Evolutionary conservation across 306 rosid species (phyloP).

Genomic region (Arachis stenosperma): DNA sequence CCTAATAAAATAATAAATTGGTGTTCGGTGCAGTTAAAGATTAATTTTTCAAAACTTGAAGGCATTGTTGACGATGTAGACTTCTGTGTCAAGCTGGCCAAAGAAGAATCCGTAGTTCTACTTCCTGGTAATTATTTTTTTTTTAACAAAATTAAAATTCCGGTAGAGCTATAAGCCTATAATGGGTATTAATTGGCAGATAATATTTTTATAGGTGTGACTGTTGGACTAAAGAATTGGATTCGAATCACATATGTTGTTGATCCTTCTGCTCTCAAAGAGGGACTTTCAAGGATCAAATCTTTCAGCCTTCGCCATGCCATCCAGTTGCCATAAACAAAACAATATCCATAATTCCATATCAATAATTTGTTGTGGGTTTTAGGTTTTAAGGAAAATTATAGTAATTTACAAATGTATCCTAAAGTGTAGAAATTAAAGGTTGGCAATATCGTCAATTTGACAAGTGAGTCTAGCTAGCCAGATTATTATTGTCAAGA

Average conservation of each 20-base stretch:
- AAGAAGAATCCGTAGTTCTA: constrained; percentile 54
- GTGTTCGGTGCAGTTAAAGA: constrained; percentile 41
- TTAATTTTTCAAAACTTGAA: constrained; percentile 43
- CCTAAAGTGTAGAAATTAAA: no score
- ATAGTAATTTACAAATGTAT: no score
- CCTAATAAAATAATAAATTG: background rate
- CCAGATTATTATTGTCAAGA: background rate
- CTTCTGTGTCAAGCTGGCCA: constrained; percentile 53
- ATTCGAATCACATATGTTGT: constrained; percentile 42
- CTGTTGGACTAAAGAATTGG: constrained; percentile 58
- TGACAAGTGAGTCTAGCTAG: no score
- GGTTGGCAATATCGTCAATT: no score
- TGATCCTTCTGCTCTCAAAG: constrained; percentile 46
- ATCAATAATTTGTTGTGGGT: no score
- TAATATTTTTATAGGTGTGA: constrained; percentile 42
- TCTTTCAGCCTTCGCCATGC: constrained; percentile 31
- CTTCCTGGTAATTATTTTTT: constrained; percentile 48
- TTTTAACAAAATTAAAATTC: no score
- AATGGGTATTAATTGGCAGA: background rate
- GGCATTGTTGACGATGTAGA: constrained; percentile 51
- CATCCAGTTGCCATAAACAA: background rate
- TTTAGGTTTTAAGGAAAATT: no score
- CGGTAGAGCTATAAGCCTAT: no score
- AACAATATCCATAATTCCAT: no score
- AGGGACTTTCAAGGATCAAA: constrained; percentile 50